A percentile compares a stretch with the other conserved stretches of the same genome.
These are phyloP conservation scores for Albizia julibrissin DNA, from an alignment of 306 rosid species.

Conservation along the genomic window DNA sequence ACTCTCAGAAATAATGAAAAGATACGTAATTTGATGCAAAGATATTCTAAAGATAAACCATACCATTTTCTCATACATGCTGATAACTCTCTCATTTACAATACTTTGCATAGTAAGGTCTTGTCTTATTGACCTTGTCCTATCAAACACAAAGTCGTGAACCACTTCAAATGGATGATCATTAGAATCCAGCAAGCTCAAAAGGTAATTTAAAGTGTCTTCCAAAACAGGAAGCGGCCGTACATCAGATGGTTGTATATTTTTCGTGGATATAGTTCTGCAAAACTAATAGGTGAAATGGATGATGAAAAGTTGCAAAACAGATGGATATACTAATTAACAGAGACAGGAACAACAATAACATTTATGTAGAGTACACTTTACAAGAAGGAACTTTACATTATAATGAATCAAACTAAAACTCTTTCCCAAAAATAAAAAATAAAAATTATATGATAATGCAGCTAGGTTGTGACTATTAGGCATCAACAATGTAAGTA, in stretches of 20 bases:
- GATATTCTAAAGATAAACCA: slow-evolving; percentile 25
- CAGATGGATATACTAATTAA: slow-evolving; percentile 2
- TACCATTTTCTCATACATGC: slow-evolving; percentile 84
- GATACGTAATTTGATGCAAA: slow-evolving; percentile 12
- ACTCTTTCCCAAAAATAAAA: neutral
- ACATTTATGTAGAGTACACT: neutral
- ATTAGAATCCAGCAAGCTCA: slow-evolving; percentile 56
- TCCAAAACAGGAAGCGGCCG: slow-evolving; percentile 82
- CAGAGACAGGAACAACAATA: slow-evolving; percentile 3
- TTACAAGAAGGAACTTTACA: neutral
- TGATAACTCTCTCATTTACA: slow-evolving; percentile 56
- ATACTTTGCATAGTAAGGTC: slow-evolving; percentile 88
- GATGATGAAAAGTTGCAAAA: slow-evolving; percentile 27
- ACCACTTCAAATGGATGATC: slow-evolving; percentile 75
- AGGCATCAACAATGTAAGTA: neutral
- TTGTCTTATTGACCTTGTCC: slow-evolving; percentile 93
- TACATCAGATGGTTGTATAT: slow-evolving; percentile 69
- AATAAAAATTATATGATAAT: neutral
- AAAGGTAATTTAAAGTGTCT: slow-evolving; percentile 64
- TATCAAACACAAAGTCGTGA: slow-evolving; percentile 85
- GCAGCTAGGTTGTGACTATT: slow-evolving; percentile 13
- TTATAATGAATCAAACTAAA: slow-evolving; percentile 2
- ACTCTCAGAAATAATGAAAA: slow-evolving; percentile 13
- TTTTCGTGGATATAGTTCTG: slow-evolving; percentile 73
- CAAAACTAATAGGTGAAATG: slow-evolving; percentile 61